These are phyloP conservation scores for Penicillium ucsense DNA, from an alignment of 495 filamentous ascomycete genomes.

Conservation along the genomic window DNA sequence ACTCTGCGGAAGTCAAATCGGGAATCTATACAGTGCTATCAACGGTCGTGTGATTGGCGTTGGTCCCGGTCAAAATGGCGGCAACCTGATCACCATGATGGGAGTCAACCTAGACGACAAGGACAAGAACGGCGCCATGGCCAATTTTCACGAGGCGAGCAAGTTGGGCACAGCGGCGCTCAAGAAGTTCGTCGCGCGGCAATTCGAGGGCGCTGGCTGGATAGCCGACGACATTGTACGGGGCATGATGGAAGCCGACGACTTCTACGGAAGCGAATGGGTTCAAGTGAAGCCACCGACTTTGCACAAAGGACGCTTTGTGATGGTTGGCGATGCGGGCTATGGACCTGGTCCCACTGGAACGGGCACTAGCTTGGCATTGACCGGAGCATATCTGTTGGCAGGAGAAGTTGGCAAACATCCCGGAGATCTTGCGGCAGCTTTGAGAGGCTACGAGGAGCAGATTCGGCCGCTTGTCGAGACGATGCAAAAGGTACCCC, in stretches of 20 bases:
- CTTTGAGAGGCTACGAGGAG: conserved; percentile 31
- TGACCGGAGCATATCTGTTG: conserved; percentile 40
- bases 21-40: conserved; percentile 21
- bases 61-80: conserved; percentile 22
- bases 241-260: conserved; percentile 29
- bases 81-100: conserved; percentile 23
- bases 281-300: conserved; percentile 34
- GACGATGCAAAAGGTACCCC: conserved; percentile 26
- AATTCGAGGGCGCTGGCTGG: conserved; percentile 35
- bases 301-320: conserved; percentile 26
- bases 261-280: conserved; percentile 41
- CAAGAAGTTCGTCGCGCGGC: conserved; percentile 28
- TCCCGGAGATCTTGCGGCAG: conserved; percentile 19
- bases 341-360: conserved; percentile 31
- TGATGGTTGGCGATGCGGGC: conserved; percentile 32
- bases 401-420: conserved; percentile 35
- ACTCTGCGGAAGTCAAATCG: conserved; percentile 21
- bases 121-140: conserved; percentile 10
- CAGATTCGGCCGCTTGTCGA: conserved; percentile 32
- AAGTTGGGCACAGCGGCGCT: conserved; percentile 28
- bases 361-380: conserved; percentile 31
- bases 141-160: conserved; percentile 27
- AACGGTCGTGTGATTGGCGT: conserved; percentile 27
- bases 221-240: conserved; percentile 23
- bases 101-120: conserved; percentile 17